phyloP scores from a whole-genome alignment of 495 filamentous ascomycete species.

The Massariosphaeria phaeospora region DNA sequence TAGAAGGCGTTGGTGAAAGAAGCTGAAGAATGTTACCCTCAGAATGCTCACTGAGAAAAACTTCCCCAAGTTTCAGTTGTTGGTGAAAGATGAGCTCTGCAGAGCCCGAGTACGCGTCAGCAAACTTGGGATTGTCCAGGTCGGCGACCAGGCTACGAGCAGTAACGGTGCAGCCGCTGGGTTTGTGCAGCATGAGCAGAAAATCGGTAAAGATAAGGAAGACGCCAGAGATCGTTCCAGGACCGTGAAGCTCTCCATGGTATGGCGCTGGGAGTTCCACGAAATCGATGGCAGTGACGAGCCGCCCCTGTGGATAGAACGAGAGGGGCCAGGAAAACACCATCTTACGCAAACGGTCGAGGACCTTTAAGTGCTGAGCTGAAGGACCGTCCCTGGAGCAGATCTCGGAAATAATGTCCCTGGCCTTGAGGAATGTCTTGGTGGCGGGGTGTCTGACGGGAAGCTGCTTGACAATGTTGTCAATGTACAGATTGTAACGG shows the following conservation, averaged over 20 bases:
- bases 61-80: conserved; percentile 62
- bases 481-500: conserved; percentile 91
- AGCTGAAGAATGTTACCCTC: conserved; percentile 71
- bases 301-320: conserved; percentile 66
- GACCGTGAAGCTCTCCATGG: conserved; percentile 40
- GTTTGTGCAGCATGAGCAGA: conserved; percentile 69
- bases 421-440: conserved; percentile 70
- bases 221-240: conserved; percentile 55
- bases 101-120: conserved; percentile 42
- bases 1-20: conserved; percentile 38
- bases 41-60: conserved; percentile 70
- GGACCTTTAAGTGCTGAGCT: conserved; percentile 62
- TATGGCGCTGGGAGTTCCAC: conserved; percentile 74
- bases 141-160: conserved; percentile 77
- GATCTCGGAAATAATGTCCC: conserved; percentile 89
- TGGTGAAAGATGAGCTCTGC: conserved; percentile 70
- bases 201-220: conserved; percentile 81
- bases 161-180: conserved; percentile 54
- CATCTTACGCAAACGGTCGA: conserved; percentile 66
- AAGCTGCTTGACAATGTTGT: conserved; percentile 81
- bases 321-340: conserved; percentile 75
- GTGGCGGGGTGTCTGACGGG: conserved; percentile 80
- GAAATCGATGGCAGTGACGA: conserved; percentile 82
- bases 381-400: conserved; percentile 74
- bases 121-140: conserved; percentile 61